phyloP scores from a whole-genome alignment of 306 rosid genomes.

The Albizia julibrissin region DNA sequence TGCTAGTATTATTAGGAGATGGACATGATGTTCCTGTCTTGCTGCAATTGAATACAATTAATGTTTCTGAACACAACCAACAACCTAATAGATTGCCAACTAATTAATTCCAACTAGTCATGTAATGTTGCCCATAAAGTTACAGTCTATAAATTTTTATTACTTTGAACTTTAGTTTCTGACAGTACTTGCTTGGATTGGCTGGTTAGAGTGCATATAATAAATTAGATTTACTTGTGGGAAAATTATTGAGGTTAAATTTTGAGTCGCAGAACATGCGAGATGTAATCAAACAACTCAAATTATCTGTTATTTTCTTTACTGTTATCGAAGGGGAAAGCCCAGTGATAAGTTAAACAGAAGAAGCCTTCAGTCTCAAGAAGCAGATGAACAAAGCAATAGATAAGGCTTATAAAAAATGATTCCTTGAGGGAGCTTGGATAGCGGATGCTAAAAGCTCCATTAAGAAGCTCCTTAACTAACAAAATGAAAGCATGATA shows the following conservation, averaged over 20 bases:
- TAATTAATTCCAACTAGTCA: not conserved
- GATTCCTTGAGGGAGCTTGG: not conserved
- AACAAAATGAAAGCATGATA: not conserved
- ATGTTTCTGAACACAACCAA: not conserved
- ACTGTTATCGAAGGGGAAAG: not conserved
- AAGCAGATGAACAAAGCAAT: not conserved
- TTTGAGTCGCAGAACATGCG: not conserved
- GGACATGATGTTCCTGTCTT: not conserved
- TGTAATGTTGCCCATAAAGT: not conserved
- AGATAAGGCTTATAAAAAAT: not conserved
- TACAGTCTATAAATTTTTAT: not conserved
- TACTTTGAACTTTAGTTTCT: not conserved
- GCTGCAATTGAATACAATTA: not conserved
- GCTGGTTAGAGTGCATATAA: not conserved
- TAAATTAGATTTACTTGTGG: not conserved
- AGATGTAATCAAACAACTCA: not conserved
- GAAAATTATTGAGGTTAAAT: not conserved
- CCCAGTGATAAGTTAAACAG: not conserved
- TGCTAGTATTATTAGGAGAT: not conserved
- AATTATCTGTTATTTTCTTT: not conserved
- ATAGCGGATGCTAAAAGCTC: not conserved
- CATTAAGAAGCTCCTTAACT: not conserved
- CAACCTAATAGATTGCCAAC: not conserved
- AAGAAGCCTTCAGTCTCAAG: not conserved
- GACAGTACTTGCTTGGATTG: not conserved